These are phyloP conservation scores for Blastobotrys buckinghamii DNA, from an alignment of 1,139 yeast species.

Conservation along the genomic window DNA sequence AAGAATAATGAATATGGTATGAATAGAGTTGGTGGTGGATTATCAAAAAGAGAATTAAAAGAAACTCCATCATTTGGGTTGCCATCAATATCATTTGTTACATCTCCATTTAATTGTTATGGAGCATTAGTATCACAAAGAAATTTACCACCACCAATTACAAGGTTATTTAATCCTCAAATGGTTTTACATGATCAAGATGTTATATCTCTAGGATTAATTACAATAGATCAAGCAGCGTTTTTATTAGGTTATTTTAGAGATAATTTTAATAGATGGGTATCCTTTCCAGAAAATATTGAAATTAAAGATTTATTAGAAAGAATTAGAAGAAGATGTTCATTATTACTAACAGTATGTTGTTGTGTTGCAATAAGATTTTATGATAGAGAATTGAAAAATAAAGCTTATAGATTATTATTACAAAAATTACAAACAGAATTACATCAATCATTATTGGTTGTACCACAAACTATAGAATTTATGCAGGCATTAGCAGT, in stretches of 20 bases:
- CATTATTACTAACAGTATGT: slow-evolving; percentile 60
- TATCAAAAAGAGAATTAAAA: slow-evolving; percentile 14
- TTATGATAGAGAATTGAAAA: slow-evolving; percentile 37
- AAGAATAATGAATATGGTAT: slow-evolving; percentile 13
- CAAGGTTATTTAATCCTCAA: slow-evolving; percentile 37
- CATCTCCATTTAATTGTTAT: slow-evolving; percentile 48
- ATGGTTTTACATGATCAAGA: slow-evolving; percentile 36
- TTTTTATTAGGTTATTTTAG: slow-evolving; percentile 54
- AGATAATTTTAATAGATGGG: slow-evolving; percentile 71
- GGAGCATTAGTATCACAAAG: slow-evolving; percentile 34
- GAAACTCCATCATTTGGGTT: slow-evolving; percentile 36
- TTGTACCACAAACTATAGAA: slow-evolving; percentile 45
- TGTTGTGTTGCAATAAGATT: slow-evolving; percentile 58
- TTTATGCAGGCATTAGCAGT: slow-evolving; percentile 61
- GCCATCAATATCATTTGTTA: slow-evolving; percentile 39
- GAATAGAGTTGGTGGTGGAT: slow-evolving; percentile 8
- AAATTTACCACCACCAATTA: slow-evolving; percentile 42
- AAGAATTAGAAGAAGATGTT: slow-evolving; percentile 48
- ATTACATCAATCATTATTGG: slow-evolving; percentile 40
- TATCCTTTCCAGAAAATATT: slow-evolving; percentile 56
- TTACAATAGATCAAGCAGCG: slow-evolving; percentile 46
- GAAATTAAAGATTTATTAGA: slow-evolving; percentile 48
- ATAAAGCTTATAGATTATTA: slow-evolving; percentile 34
- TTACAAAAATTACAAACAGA: slow-evolving; percentile 39
- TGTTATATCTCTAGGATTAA: slow-evolving; percentile 43